A percentile compares a stretch with the other conserved stretches of the same genome.
Conservation (phyloP, 148 eudicot species). For the Nepenthes gracilis region DNA sequence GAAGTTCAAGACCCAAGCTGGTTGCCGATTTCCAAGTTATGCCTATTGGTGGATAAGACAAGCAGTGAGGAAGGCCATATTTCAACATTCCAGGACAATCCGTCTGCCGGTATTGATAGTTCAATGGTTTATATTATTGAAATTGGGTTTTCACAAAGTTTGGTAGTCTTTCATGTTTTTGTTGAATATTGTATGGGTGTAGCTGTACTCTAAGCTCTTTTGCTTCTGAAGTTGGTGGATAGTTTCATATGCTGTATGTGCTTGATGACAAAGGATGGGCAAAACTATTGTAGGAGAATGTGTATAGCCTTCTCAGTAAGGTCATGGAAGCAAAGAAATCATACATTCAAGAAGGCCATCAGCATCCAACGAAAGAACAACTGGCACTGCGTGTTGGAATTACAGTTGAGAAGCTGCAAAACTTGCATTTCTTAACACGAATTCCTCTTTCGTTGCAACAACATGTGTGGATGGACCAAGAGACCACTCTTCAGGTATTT, state of each 20-base stretch:
- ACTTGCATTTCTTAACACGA: conserved; percentile 35
- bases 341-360: conserved; percentile 56
- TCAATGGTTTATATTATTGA: neutral
- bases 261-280: neutral
- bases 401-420: conserved; percentile 59
- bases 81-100: conserved; percentile 71
- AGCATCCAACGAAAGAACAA: conserved; percentile 53
- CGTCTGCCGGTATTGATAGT: conserved; percentile 61
- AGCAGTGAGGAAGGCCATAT: conserved; percentile 63
- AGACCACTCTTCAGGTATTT: conserved; percentile 70
- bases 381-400: conserved; percentile 65
- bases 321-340: conserved; percentile 55
- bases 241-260: neutral
- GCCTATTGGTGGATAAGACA: conserved; percentile 98
- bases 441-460: conserved; percentile 70
- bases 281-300: conserved; percentile 49
- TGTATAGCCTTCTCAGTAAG: conserved; percentile 63
- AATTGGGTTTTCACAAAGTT: neutral
- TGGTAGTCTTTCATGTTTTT: neutral
- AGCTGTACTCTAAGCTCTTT: neutral
- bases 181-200: neutral
- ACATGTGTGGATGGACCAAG: conserved; percentile 61
- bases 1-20: conserved; percentile 76
- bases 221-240: neutral
- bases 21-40: conserved; percentile 84